Conservation (phyloP, 31 red algal species). For the Odonthalia washingtoniensis region DNA sequence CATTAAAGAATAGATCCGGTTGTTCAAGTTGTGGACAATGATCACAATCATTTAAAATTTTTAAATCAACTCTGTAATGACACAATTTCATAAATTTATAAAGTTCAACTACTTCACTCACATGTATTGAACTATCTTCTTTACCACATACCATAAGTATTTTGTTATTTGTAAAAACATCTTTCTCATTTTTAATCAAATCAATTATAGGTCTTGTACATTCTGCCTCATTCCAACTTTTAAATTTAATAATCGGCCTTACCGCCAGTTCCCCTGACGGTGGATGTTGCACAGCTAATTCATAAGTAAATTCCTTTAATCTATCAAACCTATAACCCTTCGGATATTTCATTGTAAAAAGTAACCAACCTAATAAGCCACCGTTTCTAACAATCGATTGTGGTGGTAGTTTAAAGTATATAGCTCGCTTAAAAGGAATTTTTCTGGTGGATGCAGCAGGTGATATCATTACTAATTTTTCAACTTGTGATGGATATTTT, state of each 20-base stretch:
- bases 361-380: slow-evolving; percentile 84
- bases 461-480: slow-evolving; percentile 79
- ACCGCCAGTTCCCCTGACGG: slow-evolving; percentile 84
- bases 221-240: slow-evolving; percentile 40
- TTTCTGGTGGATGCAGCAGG: slow-evolving; percentile 72
- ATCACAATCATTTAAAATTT: slow-evolving; percentile 68
- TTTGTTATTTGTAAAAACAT: too few relatives aligned
- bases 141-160: slow-evolving; percentile 74
- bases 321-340: slow-evolving; percentile 47
- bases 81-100: slow-evolving; percentile 52
- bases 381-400: slow-evolving; percentile 80
- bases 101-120: slow-evolving; percentile 63
- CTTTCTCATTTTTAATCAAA: not conserved
- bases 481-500: slow-evolving; percentile 41
- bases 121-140: slow-evolving; percentile 64
- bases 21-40: slow-evolving; percentile 87
- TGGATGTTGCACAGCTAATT: slow-evolving; percentile 68
- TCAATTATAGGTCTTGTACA: slow-evolving; percentile 65
- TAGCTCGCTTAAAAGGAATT: slow-evolving; percentile 65
- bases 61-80: slow-evolving; percentile 43
- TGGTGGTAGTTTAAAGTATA: slow-evolving; percentile 91
- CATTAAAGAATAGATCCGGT: slow-evolving; percentile 65
- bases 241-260: slow-evolving; percentile 69
- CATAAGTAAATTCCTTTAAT: slow-evolving; percentile 79
- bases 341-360: slow-evolving; percentile 85